Conservation (phyloP, 257 asterid species). For the Nicotiana knightiana region DNA sequence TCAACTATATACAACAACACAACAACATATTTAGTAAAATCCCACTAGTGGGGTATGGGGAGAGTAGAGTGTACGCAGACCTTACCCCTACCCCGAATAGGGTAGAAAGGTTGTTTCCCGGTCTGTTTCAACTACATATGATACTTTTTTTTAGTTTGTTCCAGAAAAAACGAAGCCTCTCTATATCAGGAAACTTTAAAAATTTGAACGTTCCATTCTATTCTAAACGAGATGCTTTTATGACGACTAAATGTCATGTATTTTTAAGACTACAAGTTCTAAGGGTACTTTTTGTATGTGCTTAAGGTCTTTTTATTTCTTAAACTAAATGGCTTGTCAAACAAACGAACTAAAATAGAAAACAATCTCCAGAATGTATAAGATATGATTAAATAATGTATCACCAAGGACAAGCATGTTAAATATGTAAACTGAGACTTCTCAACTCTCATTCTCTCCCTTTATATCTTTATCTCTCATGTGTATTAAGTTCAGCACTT, state of each 20-base stretch:
- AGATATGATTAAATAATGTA: neutral
- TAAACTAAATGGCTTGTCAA: neutral
- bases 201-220: neutral
- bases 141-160: neutral
- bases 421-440: neutral
- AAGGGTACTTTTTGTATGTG: neutral
- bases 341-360: neutral
- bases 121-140: neutral
- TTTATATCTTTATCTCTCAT: neutral
- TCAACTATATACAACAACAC: neutral
- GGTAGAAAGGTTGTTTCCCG: no score
- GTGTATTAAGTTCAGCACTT: neutral
- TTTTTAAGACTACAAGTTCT: neutral
- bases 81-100: no score
- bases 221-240: neutral
- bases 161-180: neutral
- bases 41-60: no score
- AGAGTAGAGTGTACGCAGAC: no score
- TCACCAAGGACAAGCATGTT: neutral
- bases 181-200: neutral
- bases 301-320: neutral
- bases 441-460: neutral
- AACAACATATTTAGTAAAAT: no score
- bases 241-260: neutral
- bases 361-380: neutral